phyloP scores from a whole-genome alignment of 1,139 yeast genomes.

The Protomyces pachydermus region DNA sequence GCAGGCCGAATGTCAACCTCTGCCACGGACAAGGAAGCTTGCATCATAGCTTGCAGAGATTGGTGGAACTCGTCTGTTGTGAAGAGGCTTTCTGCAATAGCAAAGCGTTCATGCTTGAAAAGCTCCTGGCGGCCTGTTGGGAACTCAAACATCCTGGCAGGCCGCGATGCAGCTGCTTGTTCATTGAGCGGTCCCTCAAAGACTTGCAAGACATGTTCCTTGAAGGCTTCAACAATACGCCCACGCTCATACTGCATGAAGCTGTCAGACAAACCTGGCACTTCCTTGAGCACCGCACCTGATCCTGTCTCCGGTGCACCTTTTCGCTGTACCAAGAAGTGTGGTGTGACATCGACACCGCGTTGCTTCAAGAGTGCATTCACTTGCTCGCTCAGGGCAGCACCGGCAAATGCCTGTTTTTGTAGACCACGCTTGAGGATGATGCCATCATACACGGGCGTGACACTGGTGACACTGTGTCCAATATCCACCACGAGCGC shows the following conservation, averaged over 20 bases:
- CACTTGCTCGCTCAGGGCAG: constrained; percentile 36
- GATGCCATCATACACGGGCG: constrained; percentile 93
- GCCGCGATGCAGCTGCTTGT: constrained; percentile 33
- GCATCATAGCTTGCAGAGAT: constrained; percentile 47
- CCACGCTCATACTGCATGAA: constrained; percentile 37
- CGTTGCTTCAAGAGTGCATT: constrained; percentile 35
- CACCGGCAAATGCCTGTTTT: constrained; percentile 39
- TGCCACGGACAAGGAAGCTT: constrained; percentile 56
- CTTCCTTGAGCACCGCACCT: constrained; percentile 40
- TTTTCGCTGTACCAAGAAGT: constrained; percentile 38
- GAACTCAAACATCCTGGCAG: constrained; percentile 62
- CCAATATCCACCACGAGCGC: constrained; percentile 93
- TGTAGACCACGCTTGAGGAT: constrained; percentile 53
- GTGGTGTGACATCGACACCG: constrained; percentile 39
- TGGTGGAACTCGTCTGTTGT: constrained; percentile 35
- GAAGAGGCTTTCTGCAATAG: constrained; percentile 70
- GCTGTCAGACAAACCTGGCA: constrained; percentile 36
- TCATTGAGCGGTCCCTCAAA: constrained; percentile 43
- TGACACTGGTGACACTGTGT: constrained; percentile 72
- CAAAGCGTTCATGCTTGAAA: constrained; percentile 58
- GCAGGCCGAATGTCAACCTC: constrained; percentile 91
- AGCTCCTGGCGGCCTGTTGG: constrained; percentile 63
- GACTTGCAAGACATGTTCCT: constrained; percentile 56
- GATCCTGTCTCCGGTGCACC: constrained; percentile 38
- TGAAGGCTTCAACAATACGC: constrained; percentile 46